Conservation (phyloP, 805 yeast genomes). For the Yamadazyma paraphyllophila region DNA sequence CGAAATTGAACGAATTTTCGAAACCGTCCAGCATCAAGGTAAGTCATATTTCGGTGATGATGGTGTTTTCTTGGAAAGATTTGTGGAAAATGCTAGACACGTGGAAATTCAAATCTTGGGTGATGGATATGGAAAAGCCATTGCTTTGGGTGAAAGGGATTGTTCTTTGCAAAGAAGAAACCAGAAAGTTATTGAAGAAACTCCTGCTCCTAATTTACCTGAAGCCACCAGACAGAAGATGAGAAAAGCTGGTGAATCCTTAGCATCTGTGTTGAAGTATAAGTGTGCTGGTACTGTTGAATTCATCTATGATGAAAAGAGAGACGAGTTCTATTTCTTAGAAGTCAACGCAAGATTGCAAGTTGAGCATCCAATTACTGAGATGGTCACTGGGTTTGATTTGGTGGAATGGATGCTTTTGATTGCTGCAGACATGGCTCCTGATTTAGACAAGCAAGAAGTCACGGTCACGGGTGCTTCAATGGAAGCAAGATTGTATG, state of each 20-base stretch:
- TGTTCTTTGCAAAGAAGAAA: constrained; percentile 97
- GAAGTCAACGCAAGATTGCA: constrained; percentile 97
- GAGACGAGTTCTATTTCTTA: constrained; percentile 89
- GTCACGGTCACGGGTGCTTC: constrained; percentile 78
- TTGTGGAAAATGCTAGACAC: constrained; percentile 92
- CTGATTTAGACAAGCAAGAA: constrained; percentile 58
- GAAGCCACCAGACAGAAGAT: constrained; percentile 69
- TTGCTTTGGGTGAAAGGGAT: constrained; percentile 95
- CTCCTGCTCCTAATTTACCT: constrained; percentile 95
- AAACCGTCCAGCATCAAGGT: constrained; percentile 92
- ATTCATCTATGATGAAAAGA: constrained; percentile 80
- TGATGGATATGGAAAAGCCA: constrained; percentile 90
- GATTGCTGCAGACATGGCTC: constrained; percentile 88
- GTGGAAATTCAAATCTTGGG: constrained; percentile 97
- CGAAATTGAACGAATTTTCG: constrained; percentile 82
- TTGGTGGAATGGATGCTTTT: constrained; percentile 95
- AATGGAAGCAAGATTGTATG: constrained; percentile 95
- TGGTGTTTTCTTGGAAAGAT: constrained; percentile 92
- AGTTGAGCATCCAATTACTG: constrained; percentile 98
- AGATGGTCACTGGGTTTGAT: constrained; percentile 90
- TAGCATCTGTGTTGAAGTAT: constrained; percentile 81
- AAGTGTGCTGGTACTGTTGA: constrained; percentile 98
- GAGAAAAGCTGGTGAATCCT: constrained; percentile 80
- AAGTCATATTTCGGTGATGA: constrained; percentile 89
- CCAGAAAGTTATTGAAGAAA: constrained; percentile 94